Evolutionary conservation across 768 basidiomycete species (phyloP), one percentile per base, ranked within the genome.

Genomic region (Pleurotus giganteus): DNA sequence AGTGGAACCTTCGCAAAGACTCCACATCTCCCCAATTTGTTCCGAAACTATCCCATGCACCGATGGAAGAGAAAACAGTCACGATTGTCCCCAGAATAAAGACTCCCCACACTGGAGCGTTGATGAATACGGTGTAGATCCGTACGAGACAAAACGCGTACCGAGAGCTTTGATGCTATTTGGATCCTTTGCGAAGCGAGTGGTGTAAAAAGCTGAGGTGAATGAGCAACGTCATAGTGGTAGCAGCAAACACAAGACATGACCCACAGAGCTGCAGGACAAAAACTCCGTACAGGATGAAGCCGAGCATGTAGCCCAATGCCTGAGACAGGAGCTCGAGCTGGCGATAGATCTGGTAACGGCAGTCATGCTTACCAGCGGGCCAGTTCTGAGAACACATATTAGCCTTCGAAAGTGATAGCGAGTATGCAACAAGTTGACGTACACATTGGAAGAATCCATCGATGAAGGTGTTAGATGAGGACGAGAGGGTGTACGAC

Each of bases 31-130:
- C 60, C 62, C 62, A 63, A 3, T 57, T 55, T 1, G 46, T 12
- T 2, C 58, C 62, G 27, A 57, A 60, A 11, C 24, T 42, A 2
- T 56, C 53, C 60, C 60, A 63, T 26, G 58, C 60, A 21, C 46
- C 62, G 12, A 63, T 57, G 5, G 55, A 59, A 26, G 47, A 34
- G 24, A 61, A 46, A 2, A 61, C 36, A 5, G 58, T 63, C 41
- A 56, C 55, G 0, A 56, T n/a, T 13, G 55, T 41, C 23, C 61
- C 62, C 15, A 61, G 13, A 8, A 58, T 11, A 39, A 61, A 59
- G 28, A 57, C 28, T 1, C 27, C 12, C 53, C 53, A 61, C 6
- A 61, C 62, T 63, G 29, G 26, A 29, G n/a, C 37, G 46, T 4
- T 27, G n/a, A n/a, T 47, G n/a, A 28, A 23, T 1, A 31, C 7